These are phyloP conservation scores for Nannizzia gypsea DNA, from an alignment of 2,329 filamentous ascomycete species.

Conservation along the genomic window DNA sequence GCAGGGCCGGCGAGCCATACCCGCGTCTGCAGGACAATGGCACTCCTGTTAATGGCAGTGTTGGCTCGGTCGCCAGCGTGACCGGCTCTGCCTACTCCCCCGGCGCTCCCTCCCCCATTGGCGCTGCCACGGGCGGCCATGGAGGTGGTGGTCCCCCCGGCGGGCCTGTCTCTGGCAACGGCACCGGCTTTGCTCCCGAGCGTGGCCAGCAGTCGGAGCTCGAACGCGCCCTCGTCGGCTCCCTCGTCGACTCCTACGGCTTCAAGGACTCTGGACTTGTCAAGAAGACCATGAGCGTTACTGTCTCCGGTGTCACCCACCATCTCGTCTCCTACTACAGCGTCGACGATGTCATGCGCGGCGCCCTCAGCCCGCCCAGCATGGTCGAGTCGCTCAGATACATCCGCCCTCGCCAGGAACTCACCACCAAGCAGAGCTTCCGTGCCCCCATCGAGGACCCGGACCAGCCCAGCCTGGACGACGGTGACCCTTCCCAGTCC, in stretches of 20 bases:
- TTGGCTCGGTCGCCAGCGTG: background rate
- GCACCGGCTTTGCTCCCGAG: conserved; percentile 16
- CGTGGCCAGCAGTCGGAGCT: conserved; percentile 34
- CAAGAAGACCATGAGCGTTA: conserved; percentile 86
- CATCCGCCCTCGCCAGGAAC: conserved; percentile 45
- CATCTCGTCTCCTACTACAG: conserved; percentile 86
- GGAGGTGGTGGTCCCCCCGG: conserved; percentile 11
- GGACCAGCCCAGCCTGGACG: conserved; percentile 27
- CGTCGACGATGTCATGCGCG: conserved; percentile 60
- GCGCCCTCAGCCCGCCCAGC: conserved; percentile 47
- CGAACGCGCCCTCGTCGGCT: conserved; percentile 59
- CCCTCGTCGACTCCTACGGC: conserved; percentile 75
- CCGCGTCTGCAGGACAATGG: conserved; percentile 30
- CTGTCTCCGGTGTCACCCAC: conserved; percentile 60
- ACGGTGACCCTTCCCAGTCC: background rate
- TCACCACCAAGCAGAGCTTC: conserved; percentile 55
- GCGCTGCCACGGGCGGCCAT: conserved; percentile 12
- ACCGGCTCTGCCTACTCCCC: conserved; percentile 27
- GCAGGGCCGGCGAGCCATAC: conserved; percentile 43
- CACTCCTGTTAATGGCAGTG: conserved; percentile 19
- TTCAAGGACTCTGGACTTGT: conserved; percentile 74
- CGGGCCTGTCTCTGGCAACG: too few species aligned
- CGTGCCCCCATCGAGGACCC: conserved; percentile 53
- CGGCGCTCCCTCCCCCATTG: conserved; percentile 21
- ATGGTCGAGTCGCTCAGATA: conserved; percentile 41